Evolutionary conservation across 176 grass and related monocot species (phyloP).

Genomic region (Musa beccarii): DNA sequence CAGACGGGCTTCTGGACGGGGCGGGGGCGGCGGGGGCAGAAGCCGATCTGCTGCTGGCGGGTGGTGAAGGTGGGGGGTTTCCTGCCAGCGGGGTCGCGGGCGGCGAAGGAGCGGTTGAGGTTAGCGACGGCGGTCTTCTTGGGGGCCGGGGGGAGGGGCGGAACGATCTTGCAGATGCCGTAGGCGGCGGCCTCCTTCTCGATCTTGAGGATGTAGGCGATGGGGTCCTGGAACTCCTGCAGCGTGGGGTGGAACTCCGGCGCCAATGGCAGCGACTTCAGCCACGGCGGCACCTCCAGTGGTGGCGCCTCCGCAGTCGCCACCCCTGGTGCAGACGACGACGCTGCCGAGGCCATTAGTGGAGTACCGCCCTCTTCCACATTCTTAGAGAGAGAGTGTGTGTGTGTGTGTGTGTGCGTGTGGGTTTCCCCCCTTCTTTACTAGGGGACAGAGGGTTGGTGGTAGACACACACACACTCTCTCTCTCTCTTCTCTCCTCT

Average conservation of each 20-base stretch:
- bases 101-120: slow-evolving; percentile 85
- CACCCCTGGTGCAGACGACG: neutral
- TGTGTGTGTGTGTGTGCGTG: neutral
- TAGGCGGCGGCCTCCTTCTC: slow-evolving; percentile 52
- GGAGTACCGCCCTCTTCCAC: neutral
- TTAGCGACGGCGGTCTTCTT: slow-evolving; percentile 61
- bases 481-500: neutral
- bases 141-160: slow-evolving; percentile 51
- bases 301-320: slow-evolving; percentile 8
- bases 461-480: neutral
- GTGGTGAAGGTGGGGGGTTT: slow-evolving; percentile 56
- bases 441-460: neutral
- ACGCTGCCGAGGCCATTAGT: neutral
- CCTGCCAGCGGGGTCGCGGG: slow-evolving; percentile 26
- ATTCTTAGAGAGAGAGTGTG: neutral
- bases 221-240: slow-evolving; percentile 75
- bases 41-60: slow-evolving; percentile 70
- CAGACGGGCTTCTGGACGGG: slow-evolving; percentile 60
- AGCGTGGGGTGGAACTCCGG: slow-evolving; percentile 78
- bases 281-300: slow-evolving; percentile 48
- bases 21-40: slow-evolving; percentile 49
- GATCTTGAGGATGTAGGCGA: slow-evolving; percentile 82
- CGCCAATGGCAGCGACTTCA: slow-evolving; percentile 62
- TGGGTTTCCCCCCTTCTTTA: neutral
- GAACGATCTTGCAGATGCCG: slow-evolving; percentile 86